Conservation (phyloP, 495 filamentous ascomycete species). For the Aspergillus affinis region DNA sequence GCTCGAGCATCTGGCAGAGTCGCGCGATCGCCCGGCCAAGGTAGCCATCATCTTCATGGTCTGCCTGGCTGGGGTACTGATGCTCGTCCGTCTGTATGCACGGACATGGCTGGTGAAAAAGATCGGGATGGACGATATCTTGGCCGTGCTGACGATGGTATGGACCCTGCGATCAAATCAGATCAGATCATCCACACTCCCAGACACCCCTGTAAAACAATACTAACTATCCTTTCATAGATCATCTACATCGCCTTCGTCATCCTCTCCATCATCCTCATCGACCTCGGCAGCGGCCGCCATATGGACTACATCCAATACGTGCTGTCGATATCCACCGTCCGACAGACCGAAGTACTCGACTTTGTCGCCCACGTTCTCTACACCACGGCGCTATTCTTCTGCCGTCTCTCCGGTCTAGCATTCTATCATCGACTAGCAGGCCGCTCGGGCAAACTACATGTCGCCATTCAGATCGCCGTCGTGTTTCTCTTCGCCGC, state of each 20-base stretch:
- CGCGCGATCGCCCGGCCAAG: slow-evolving; percentile 36
- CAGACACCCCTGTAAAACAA: not conserved
- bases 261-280: slow-evolving; percentile 38
- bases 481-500: slow-evolving; percentile 35
- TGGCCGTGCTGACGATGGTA: slow-evolving; percentile 39
- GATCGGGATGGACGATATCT: slow-evolving; percentile 35
- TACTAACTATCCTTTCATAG: slow-evolving; percentile 9
- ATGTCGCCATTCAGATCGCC: slow-evolving; percentile 33
- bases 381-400: slow-evolving; percentile 46
- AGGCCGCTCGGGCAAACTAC: slow-evolving; percentile 31
- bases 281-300: slow-evolving; percentile 45
- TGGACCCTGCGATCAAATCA: not conserved
- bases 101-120: slow-evolving; percentile 34
- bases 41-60: slow-evolving; percentile 41
- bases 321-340: slow-evolving; percentile 34
- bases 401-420: slow-evolving; percentile 48
- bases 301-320: slow-evolving; percentile 50
- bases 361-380: slow-evolving; percentile 48
- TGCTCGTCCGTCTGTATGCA: slow-evolving; percentile 35
- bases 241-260: slow-evolving; percentile 38
- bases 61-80: slow-evolving; percentile 30
- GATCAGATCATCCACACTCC: not conserved
- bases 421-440: slow-evolving; percentile 47
- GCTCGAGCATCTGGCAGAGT: slow-evolving; percentile 39
- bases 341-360: slow-evolving; percentile 38